Base-by-base conservation (phyloP, 1,284 basidiomycete genomes). In the Vanrija sp. region DNA sequence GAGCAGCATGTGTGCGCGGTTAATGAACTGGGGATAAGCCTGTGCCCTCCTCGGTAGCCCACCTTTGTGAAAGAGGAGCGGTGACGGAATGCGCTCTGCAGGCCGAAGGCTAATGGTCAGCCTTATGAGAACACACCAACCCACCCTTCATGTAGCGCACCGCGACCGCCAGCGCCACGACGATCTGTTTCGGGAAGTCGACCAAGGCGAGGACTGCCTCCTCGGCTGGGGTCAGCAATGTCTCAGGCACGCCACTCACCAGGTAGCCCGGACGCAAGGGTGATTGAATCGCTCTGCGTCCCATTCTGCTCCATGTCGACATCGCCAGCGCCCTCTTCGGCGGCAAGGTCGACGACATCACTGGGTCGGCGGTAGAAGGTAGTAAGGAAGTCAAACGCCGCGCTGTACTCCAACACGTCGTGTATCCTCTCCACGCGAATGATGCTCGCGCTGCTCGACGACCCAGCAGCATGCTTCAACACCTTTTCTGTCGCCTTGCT, bases 1-100 rank as follows among this genome's bases (percentile, higher is more conserved):
- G 46, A 98, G 80, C 15, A 93, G 81, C 93, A 98, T 96, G 62
- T 91, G 87, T 0, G 85, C 83, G 44, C 84, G 82, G 39, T 85
- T 84, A 1, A 88, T 81, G 68, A 98, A 98, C 65, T 78, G 68
- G 3, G 29, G 38, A 49, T 51, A 19, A 55, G 46, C 15, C 21
- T 23, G 3, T 25, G 28, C 8, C 15, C 26, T 14, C 6, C 18
- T 15, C 39, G 3, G 6, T 6, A 1, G 51, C 65, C 29, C 39
- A 72, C 74, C 57, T 82, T 85, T 16, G 78, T 80, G 74, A 93
- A 96, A 65, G 89, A 88, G 39, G 82, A 81, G 0, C 86, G 84
- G 66, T 89, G 85, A 8, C 85, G 68, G 60, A 94, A 83, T 5
- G 85, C 83, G 60, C 88, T 85, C 21, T 87, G 86, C 38, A 96